Evolutionary conservation across 192 early-diverging fungal genomes (phyloP).

Genomic region (Coemansia interrupta): DNA sequence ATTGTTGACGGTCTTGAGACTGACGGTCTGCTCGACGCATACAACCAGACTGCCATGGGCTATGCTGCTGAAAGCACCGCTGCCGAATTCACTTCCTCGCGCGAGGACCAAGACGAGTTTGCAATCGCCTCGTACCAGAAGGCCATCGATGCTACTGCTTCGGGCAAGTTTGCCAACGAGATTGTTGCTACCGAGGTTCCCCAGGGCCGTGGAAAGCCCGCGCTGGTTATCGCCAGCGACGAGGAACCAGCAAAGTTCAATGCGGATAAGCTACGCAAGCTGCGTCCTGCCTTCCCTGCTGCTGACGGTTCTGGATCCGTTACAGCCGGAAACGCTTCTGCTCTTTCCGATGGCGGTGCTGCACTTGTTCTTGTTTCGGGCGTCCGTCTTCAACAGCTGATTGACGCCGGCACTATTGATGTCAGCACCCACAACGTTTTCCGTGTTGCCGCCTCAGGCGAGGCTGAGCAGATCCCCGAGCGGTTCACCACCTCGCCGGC

Average conservation of each 20-base stretch:
- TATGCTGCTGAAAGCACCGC: slow-evolving; percentile 80
- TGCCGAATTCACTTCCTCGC: slow-evolving; percentile 67
- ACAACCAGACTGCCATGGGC: slow-evolving; percentile 73
- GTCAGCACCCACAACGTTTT: slow-evolving; percentile 26
- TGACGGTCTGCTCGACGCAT: slow-evolving; percentile 76
- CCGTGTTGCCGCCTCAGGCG: slow-evolving; percentile 65
- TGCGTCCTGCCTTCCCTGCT: slow-evolving; percentile 83
- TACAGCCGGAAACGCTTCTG: slow-evolving; percentile 83
- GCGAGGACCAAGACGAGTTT: slow-evolving; percentile 79
- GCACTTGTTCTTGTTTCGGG: slow-evolving; percentile 73
- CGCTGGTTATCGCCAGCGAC: slow-evolving; percentile 57
- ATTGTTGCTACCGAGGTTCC: slow-evolving; percentile 68
- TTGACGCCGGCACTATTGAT: slow-evolving; percentile 39
- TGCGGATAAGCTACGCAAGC: slow-evolving; percentile 78
- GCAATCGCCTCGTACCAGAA: slow-evolving; percentile 73
- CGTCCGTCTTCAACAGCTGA: slow-evolving; percentile 51
- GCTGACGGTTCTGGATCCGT: slow-evolving; percentile 73
- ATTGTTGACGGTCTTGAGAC: slow-evolving; percentile 72
- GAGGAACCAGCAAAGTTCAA: slow-evolving; percentile 73
- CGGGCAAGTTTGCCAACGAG: slow-evolving; percentile 62
- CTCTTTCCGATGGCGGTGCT: slow-evolving; percentile 75
- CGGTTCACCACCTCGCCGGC: slow-evolving; percentile 74
- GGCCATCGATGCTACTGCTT: slow-evolving; percentile 64
- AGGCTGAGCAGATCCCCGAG: slow-evolving; percentile 69
- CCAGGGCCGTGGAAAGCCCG: slow-evolving; percentile 65